These are phyloP conservation scores for Ceratocystis papillata DNA, from an alignment of 2,329 filamentous ascomycete species.

Conservation along the genomic window DNA sequence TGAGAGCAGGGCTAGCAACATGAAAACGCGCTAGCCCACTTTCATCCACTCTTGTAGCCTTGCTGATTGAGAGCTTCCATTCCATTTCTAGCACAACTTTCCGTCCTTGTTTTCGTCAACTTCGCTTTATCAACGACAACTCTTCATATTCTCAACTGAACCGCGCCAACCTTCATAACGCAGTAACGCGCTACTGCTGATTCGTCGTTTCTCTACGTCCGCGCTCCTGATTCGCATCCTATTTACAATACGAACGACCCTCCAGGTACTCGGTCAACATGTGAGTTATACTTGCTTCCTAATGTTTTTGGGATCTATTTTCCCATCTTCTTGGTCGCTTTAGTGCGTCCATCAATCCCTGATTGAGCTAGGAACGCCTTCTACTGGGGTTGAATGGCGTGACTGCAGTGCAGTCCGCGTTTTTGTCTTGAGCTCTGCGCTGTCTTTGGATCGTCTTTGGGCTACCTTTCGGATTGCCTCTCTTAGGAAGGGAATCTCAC, in stretches of 20 bases:
- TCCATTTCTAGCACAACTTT: not conserved
- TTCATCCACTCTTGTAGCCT: not conserved
- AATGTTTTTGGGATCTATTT: not conserved
- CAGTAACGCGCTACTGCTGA: not conserved
- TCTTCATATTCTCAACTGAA: not conserved
- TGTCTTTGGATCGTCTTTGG: not conserved
- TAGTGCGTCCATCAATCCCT: not conserved
- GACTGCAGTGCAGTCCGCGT: not conserved
- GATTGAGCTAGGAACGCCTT: not conserved
- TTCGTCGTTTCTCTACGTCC: not conserved
- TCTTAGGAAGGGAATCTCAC: not conserved
- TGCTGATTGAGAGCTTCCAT: not conserved
- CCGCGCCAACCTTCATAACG: not conserved
- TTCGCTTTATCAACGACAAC: not conserved
- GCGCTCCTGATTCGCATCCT: not conserved
- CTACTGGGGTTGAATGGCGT: not conserved
- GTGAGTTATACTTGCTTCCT: not conserved
- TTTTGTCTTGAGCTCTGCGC: not conserved
- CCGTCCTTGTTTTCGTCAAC: not conserved
- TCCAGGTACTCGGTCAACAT: not conserved
- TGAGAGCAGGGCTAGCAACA: not conserved
- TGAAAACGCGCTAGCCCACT: slow-evolving; percentile 4
- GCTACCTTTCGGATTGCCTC: no score
- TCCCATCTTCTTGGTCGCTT: not conserved
- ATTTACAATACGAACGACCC: not conserved